Base-by-base conservation (phyloP, 2,329 filamentous ascomycete species). In the Xylaria digitata region DNA sequence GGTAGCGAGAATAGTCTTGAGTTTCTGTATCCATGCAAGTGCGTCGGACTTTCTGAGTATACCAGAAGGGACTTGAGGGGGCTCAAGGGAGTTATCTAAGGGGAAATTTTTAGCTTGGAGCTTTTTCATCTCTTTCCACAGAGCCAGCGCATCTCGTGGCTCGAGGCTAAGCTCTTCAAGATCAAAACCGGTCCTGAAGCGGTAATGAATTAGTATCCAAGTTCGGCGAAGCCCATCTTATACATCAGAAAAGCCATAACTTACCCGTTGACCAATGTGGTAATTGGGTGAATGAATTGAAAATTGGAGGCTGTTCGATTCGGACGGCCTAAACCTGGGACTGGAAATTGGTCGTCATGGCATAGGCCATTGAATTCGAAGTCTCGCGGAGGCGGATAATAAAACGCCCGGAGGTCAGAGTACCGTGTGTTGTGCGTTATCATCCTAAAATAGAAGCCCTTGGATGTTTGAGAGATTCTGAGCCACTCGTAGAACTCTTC, bases 401-500 rank as follows among this genome's bases (percentile, higher is more conserved):
- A 77, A 71, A 92, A 94, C 73, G 93, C 93, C n/a, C 91, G 84
- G 1, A 95, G 80, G 75, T 95, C 92, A 0, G 90, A 94, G 77
- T 94, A 94, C 54, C 92, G 84, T 42, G 89, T 85, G 1, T 82
- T 81, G 73, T 94, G 90, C 49, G 89, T 81, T 13, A 94, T 86
- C 84, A 91, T 92, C 23, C 85, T 86, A 15, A 94, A 75, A 0
- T 90, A 83, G 46, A 86, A 84, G 0, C 90, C 89, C 65, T 89
- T 89, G 1, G 84, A 82, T 63, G 83, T 84, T 72, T 94, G 90
- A 0, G 90, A 89, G 2, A 83, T 83, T 0, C 81, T 80, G 0
- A 95, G 82, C 92, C 92, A 94, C 32, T 84, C 81, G 60, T 82
- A 86, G 78, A 95, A 93, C 72, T 91, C 87, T 1, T 85, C 77